Conservation (phyloP, 176 grass and related monocot species). For the Carex parvula region DNA sequence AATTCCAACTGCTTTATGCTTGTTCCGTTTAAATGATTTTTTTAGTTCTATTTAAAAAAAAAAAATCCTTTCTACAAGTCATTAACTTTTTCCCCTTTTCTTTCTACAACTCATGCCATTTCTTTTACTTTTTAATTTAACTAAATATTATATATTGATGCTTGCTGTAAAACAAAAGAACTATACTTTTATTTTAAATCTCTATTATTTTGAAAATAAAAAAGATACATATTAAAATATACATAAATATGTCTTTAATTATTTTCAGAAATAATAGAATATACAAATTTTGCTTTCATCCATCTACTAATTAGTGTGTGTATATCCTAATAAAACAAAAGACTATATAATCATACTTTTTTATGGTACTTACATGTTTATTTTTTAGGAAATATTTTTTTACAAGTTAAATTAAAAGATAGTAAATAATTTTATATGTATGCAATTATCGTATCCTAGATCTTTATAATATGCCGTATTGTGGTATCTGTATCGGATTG, state of each 20-base stretch:
- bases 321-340: background rate
- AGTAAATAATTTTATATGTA: background rate
- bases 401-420: background rate
- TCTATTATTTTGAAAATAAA: background rate
- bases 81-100: background rate
- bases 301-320: background rate
- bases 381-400: background rate
- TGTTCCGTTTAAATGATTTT: too few species aligned
- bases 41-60: too few species aligned
- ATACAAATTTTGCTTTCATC: background rate
- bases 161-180: background rate
- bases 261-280: background rate
- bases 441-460: background rate
- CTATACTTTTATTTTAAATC: background rate
- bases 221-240: background rate
- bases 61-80: background rate
- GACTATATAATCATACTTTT: background rate
- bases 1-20: too few species aligned
- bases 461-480: background rate
- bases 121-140: background rate
- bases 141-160: background rate
- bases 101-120: background rate
- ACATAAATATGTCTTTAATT: background rate
- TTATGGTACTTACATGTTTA: background rate
- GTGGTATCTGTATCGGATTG: background rate